A percentile compares a stretch with the other conserved stretches of the same genome.
These are phyloP conservation scores for Ustilago hordei DNA, from an alignment of 1,284 basidiomycete genomes.

Conservation along the genomic window DNA sequence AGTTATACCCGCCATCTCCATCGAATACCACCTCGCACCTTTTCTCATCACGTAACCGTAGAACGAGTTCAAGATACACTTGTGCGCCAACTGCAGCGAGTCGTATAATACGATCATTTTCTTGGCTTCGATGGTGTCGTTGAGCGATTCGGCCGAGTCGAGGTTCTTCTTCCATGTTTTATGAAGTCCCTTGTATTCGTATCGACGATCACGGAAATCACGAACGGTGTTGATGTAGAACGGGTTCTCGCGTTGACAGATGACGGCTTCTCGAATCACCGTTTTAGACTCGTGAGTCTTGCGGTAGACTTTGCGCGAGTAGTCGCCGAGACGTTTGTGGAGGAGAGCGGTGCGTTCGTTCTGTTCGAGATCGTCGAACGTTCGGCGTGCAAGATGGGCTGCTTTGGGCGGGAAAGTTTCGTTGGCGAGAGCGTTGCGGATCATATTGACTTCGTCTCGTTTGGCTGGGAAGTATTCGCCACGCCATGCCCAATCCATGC, in stretches of 20 bases:
- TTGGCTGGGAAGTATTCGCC: constrained; percentile 99
- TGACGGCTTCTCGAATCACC: constrained; percentile 91
- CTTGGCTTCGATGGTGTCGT: constrained; percentile 94
- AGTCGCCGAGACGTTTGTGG: constrained; percentile 97
- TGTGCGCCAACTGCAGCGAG: constrained; percentile 98
- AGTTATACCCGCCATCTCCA: constrained; percentile 99
- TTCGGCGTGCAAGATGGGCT: constrained; percentile 79
- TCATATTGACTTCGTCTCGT: constrained; percentile 99
- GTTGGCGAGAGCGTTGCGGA: constrained; percentile 93
- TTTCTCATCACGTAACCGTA: constrained; percentile 99
- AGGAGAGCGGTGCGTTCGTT: constrained; percentile 90
- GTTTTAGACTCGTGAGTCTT: constrained; percentile 99
- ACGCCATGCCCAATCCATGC: constrained; percentile 98
- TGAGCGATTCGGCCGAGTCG: constrained; percentile 79
- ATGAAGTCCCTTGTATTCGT: constrained; percentile 98
- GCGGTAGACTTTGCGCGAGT: constrained; percentile 97
- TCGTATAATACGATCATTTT: constrained; percentile 99
- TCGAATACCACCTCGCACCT: constrained; percentile 98
- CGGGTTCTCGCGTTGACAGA: constrained; percentile 97
- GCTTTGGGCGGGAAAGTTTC: constrained; percentile 89
- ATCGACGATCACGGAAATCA: constrained; percentile 95
- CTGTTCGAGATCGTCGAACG: constrained; percentile 85
- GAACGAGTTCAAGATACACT: constrained; percentile 99
- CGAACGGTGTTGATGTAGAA: constrained; percentile 99
- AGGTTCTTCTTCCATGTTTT: constrained; percentile 99